These are phyloP conservation scores for Quercus tomentella DNA, from an alignment of 331 rosid species.

Conservation along the genomic window DNA sequence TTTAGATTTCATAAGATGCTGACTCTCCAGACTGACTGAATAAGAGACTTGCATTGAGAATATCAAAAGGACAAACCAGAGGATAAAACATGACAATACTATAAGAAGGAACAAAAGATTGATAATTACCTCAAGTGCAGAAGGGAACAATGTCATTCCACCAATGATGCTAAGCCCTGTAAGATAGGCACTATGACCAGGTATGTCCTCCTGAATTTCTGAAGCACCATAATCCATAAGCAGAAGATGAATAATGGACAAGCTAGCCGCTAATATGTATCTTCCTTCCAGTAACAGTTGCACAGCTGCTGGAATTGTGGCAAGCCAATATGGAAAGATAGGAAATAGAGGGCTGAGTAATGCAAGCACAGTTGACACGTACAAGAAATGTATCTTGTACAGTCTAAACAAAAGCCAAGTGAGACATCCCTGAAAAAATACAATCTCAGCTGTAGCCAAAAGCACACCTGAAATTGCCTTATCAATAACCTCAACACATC, in stretches of 20 bases:
- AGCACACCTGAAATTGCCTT: constrained; percentile 87
- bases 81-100: not conserved
- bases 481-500: constrained; percentile 94
- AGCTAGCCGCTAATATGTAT: constrained; percentile 51
- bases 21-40: not conserved
- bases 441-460: constrained; percentile 84
- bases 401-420: constrained; percentile 89
- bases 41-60: not conserved
- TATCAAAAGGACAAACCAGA: not conserved
- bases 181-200: constrained; percentile 88
- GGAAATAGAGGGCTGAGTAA: constrained; percentile 76
- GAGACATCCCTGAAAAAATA: constrained; percentile 83
- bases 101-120: constrained; percentile 5
- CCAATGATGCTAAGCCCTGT: constrained; percentile 94
- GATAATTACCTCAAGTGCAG: constrained; percentile 75
- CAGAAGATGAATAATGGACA: constrained; percentile 62
- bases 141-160: constrained; percentile 92
- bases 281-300: constrained; percentile 83
- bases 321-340: constrained; percentile 74
- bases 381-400: constrained; percentile 76
- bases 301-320: constrained; percentile 74
- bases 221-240: constrained; percentile 77
- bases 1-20: constrained; percentile 1
- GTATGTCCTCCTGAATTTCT: constrained; percentile 84
- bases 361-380: constrained; percentile 82